Percentiles rank a stretch among this genome's conserved stretches.
Evolutionary conservation across 768 basidiomycete species (phyloP).

Genomic region (Leccinum arenicola): DNA sequence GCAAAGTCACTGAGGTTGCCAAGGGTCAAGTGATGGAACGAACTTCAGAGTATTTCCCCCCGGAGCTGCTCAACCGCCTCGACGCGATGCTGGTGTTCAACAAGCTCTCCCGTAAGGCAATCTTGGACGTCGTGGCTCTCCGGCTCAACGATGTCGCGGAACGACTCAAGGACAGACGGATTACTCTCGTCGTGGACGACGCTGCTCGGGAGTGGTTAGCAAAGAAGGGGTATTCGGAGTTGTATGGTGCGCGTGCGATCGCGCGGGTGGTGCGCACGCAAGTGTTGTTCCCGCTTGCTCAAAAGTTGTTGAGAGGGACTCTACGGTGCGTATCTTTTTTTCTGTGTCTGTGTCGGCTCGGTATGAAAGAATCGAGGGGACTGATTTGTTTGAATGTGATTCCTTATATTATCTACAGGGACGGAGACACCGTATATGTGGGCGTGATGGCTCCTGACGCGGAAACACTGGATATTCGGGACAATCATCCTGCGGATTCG

Average conservation of each 20-base stretch:
- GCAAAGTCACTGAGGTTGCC: slow-evolving; percentile 55
- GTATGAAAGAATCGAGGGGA: not conserved
- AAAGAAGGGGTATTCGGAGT: slow-evolving; percentile 73
- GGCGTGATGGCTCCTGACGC: not conserved
- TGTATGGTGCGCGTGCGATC: slow-evolving; percentile 78
- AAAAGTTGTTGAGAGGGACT: slow-evolving; percentile 74
- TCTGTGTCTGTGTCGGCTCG: not conserved
- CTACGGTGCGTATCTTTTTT: slow-evolving; percentile 51
- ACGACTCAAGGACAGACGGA: slow-evolving; percentile 61
- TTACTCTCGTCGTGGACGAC: slow-evolving; percentile 67
- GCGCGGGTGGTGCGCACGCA: slow-evolving; percentile 81
- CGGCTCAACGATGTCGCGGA: slow-evolving; percentile 38
- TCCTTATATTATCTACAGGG: not conserved
- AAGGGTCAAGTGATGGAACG: slow-evolving; percentile 67
- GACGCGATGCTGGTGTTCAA: slow-evolving; percentile 90
- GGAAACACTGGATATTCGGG: not conserved
- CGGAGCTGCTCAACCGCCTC: slow-evolving; percentile 86
- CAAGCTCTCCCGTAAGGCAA: slow-evolving; percentile 72
- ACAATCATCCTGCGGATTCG: not conserved
- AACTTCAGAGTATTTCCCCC: slow-evolving; percentile 80
- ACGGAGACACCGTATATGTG: not conserved
- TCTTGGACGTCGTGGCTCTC: slow-evolving; percentile 48
- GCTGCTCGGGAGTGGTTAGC: slow-evolving; percentile 68
- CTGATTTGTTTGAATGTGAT: not conserved
- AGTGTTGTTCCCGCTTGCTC: slow-evolving; percentile 80